Conservation (phyloP, 108 stramenopile genomes). For the Discostella pseudostelligera region DNA sequence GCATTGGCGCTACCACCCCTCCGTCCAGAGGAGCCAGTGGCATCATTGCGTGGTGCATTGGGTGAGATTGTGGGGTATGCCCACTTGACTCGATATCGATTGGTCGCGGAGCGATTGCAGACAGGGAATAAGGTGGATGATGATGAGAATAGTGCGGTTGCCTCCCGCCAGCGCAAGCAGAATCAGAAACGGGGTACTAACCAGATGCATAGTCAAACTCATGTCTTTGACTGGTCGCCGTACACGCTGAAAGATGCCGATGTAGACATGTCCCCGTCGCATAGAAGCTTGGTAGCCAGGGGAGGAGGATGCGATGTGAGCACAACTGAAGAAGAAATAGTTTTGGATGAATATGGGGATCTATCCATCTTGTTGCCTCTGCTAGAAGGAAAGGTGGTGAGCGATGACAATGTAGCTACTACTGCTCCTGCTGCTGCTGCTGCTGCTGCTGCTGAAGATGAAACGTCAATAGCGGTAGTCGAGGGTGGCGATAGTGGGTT, state of each 20-base stretch:
- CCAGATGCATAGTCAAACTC: not conserved
- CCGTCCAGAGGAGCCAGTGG: conserved; percentile 74
- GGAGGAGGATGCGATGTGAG: conserved; percentile 15
- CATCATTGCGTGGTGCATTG: conserved; percentile 65
- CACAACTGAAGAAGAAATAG: conserved; percentile 12
- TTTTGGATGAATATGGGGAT: conserved; percentile 79
- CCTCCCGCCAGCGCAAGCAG: not conserved
- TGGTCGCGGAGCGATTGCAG: conserved; percentile 49
- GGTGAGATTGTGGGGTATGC: conserved; percentile 66
- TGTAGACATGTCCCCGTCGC: conserved; percentile 54
- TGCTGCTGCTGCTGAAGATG: conserved; percentile 6
- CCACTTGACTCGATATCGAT: conserved; percentile 78
- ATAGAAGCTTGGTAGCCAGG: conserved; percentile 46
- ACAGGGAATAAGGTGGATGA: conserved; percentile 2
- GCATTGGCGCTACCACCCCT: conserved; percentile 71
- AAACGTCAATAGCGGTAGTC: not conserved
- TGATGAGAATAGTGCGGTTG: not conserved
- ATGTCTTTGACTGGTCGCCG: conserved; percentile 41
- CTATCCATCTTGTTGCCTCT: conserved; percentile 38
- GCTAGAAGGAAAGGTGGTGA: conserved; percentile 11
- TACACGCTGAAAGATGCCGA: conserved; percentile 63
- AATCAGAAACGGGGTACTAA: not conserved
- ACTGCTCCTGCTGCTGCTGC: conserved; percentile 11
- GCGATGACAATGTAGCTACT: too few relatives aligned
- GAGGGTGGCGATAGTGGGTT: too few relatives aligned